Base-by-base conservation (phyloP, 2,329 filamentous ascomycete species). In the Penicillium janthinellum region DNA sequence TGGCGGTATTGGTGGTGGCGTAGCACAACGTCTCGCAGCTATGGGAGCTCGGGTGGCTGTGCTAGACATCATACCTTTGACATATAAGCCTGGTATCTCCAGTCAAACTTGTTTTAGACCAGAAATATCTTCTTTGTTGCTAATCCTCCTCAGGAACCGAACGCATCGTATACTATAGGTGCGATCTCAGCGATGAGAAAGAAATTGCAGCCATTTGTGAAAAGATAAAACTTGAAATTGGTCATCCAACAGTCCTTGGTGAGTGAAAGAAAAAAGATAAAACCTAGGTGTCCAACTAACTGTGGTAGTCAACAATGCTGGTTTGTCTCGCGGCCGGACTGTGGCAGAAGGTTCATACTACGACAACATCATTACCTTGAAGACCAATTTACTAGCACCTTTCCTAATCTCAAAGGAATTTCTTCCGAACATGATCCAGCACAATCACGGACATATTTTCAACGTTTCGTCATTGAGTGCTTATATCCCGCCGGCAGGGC, bases 1-100 rank as follows among this genome's bases (percentile, higher is more conserved):
- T 41, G 74, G 77, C 53, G 80, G 79, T 3, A 80, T 82, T 49
- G 79, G 79, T 0, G 66, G 67, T 28, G 67, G 69, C 56, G 72
- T 80, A 2, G 61, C 56, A 42, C 49, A 76, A 71, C 12, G 65
- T 71, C 51, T 70, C 58, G 50, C 73, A 77, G 10, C 60, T 71
- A 12, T 73, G 71, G 63, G 65, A 59, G 2, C 59, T 55, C 14
- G 74, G 64, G 70, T 78, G 7, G 68, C 76, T 34, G 68, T 78
- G 10, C 38, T 79, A 17, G 77, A 79, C 60, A 67, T 73, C 17
- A 70, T 70, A 1, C 71, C 71, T 20, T 54, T 63, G 39, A 65
- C 62, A 8, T 67, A 55, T 45, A 22, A 38, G 8, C n/a, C 53
- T 49, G 60, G 63, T 66, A 64, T 48, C 22, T 55, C 34, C 48